A percentile compares a stretch with the other conserved stretches of the same genome.
Conservation (phyloP, 805 yeast species). For the Ogataea nitratoaversa region DNA sequence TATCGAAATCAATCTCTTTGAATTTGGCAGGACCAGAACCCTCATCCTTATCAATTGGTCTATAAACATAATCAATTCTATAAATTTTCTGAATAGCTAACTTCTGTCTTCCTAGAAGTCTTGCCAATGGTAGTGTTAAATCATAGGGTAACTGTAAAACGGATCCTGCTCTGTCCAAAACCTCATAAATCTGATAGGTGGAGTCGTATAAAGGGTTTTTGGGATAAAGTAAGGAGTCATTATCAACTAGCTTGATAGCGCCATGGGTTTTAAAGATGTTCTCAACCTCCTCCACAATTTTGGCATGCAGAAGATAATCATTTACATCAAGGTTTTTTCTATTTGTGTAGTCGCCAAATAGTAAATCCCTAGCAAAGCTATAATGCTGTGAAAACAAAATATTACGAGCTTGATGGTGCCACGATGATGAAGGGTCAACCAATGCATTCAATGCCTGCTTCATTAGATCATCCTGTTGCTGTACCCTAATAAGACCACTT, state of each 20-base stretch:
- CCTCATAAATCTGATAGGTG: constrained; percentile 66
- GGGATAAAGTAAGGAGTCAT: constrained; percentile 72
- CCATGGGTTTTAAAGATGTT: constrained; percentile 75
- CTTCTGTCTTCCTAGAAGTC: constrained; percentile 67
- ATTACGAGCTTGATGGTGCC: constrained; percentile 90
- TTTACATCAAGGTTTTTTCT: constrained; percentile 26
- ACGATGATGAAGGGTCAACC: constrained; percentile 87
- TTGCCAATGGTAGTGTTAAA: constrained; percentile 83
- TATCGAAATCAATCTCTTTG: constrained; percentile 84
- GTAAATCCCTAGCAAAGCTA: constrained; percentile 75
- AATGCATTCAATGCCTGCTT: constrained; percentile 82
- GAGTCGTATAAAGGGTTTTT: constrained; percentile 67
- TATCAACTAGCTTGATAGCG: constrained; percentile 63
- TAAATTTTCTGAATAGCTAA: constrained; percentile 56
- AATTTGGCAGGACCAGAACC: constrained; percentile 75
- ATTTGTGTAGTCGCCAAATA: constrained; percentile 58
- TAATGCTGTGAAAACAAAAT: constrained; percentile 83
- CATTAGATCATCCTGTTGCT: constrained; percentile 84
- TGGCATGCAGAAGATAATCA: constrained; percentile 55
- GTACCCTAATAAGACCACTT: constrained; percentile 83
- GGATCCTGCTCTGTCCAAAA: constrained; percentile 81
- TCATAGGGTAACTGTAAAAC: constrained; percentile 89
- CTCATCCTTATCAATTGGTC: constrained; percentile 53
- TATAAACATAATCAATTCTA: constrained; percentile 76
- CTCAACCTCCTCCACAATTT: constrained; percentile 57